These are phyloP conservation scores for Lachnellula suecica DNA, from an alignment of 2,329 filamentous ascomycete genomes.

Conservation along the genomic window DNA sequence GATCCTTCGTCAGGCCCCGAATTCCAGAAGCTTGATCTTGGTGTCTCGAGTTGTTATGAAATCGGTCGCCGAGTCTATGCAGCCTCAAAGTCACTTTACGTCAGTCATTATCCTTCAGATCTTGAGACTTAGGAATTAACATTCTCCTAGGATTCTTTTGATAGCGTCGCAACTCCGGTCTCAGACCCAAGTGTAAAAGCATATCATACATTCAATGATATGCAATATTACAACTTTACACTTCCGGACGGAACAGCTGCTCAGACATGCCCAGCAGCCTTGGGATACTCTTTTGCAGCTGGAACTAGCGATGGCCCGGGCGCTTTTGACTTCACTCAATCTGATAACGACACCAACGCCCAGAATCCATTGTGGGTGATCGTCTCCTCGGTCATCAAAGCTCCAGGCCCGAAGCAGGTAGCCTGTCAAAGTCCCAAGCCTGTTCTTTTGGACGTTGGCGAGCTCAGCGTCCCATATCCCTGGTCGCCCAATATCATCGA, in stretches of 20 bases:
- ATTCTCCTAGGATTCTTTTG: slow-evolving; percentile 23
- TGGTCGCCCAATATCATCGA: slow-evolving; percentile 93
- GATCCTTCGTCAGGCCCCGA: slow-evolving; percentile 50
- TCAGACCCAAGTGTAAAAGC: slow-evolving; percentile 68
- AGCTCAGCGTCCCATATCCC: slow-evolving; percentile 70
- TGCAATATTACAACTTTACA: slow-evolving; percentile 72
- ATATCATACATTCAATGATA: slow-evolving; percentile 82
- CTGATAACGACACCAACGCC: slow-evolving; percentile 66
- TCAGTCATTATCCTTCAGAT: slow-evolving; percentile 21
- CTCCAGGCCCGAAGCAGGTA: slow-evolving; percentile 54
- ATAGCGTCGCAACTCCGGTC: slow-evolving; percentile 42
- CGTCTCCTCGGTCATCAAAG: slow-evolving; percentile 69
- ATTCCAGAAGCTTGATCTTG: slow-evolving; percentile 66
- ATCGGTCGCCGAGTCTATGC: slow-evolving; percentile 69
- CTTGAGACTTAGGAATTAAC: not conserved
- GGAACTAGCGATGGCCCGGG: slow-evolving; percentile 91
- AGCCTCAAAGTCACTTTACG: slow-evolving; percentile 58
- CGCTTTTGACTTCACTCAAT: slow-evolving; percentile 89
- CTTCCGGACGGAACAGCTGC: slow-evolving; percentile 71
- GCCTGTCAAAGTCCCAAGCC: slow-evolving; percentile 72
- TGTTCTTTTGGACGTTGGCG: slow-evolving; percentile 83
- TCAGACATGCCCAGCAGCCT: slow-evolving; percentile 77
- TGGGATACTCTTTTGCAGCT: slow-evolving; percentile 89
- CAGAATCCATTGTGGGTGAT: slow-evolving; percentile 69
- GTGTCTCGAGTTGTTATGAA: slow-evolving; percentile 72